phyloP scores from a whole-genome alignment of 495 filamentous ascomycete genomes.

The Amphirosellinia nigrospora region DNA sequence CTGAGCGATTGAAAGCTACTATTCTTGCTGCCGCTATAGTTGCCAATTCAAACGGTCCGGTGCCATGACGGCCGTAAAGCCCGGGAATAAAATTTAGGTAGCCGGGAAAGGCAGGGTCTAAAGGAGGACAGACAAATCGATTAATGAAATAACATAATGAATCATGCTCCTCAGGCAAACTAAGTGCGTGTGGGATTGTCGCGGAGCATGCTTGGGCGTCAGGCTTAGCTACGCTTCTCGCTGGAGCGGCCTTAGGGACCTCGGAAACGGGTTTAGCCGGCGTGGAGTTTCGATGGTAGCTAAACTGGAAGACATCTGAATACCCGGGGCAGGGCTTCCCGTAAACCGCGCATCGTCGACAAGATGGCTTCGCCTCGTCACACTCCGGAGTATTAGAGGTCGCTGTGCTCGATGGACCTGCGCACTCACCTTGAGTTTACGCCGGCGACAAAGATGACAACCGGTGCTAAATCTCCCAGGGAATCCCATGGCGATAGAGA shows the following conservation, averaged over 20 bases:
- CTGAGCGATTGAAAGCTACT: background rate
- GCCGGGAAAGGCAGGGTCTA: background rate
- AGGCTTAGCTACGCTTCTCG: background rate
- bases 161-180: background rate
- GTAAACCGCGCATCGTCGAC: background rate
- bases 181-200: background rate
- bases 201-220: background rate
- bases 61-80: background rate
- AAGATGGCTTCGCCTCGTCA: background rate
- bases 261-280: background rate
- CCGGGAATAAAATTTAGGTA: background rate
- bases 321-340: background rate
- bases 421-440: background rate
- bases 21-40: background rate
- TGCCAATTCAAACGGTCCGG: background rate
- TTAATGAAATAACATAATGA: conserved; percentile 2
- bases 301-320: background rate
- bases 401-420: background rate
- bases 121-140: conserved; percentile 1
- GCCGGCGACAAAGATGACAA: background rate
- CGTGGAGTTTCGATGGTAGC: background rate
- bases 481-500: background rate
- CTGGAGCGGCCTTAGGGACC: background rate
- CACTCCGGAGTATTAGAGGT: background rate
- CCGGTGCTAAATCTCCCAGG: background rate